phyloP scores from a whole-genome alignment of 1,139 yeast genomes.

The Candida smagusa region DNA sequence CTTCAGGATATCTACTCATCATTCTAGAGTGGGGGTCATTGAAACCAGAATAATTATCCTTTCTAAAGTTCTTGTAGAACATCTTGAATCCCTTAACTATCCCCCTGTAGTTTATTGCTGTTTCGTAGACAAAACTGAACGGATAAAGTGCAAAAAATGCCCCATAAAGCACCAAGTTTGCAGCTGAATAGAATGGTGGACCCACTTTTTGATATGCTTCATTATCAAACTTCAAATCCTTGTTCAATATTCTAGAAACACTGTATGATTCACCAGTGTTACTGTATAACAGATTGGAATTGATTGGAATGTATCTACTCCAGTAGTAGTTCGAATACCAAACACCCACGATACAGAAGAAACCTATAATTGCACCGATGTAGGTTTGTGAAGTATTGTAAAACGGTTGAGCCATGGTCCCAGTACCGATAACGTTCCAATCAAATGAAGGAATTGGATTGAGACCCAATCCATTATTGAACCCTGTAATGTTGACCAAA shows the following conservation, averaged over 20 bases:
- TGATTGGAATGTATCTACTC: slow-evolving; percentile 16
- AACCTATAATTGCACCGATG: slow-evolving; percentile 11
- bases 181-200: slow-evolving; percentile 42
- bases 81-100: not conserved
- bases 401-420: slow-evolving; percentile 9
- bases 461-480: slow-evolving; percentile 13
- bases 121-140: slow-evolving; percentile 11
- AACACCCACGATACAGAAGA: slow-evolving; percentile 11
- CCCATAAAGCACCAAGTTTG: slow-evolving; percentile 15
- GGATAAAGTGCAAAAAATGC: slow-evolving; percentile 15
- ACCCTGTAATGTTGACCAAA: slow-evolving; percentile 15
- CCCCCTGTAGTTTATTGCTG: slow-evolving; percentile 12
- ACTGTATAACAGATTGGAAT: slow-evolving; percentile 9
- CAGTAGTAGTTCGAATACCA: slow-evolving; percentile 14
- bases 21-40: slow-evolving; percentile 19
- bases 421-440: slow-evolving; percentile 12
- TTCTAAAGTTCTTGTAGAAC: slow-evolving; percentile 5
- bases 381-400: slow-evolving; percentile 9
- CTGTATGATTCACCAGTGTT: slow-evolving; percentile 13
- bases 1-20: slow-evolving; percentile 22
- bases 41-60: slow-evolving; percentile 13
- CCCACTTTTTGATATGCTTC: slow-evolving; percentile 21
- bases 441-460: slow-evolving; percentile 18
- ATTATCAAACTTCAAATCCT: slow-evolving; percentile 10
- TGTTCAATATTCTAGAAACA: slow-evolving; percentile 9